Percentiles rank a stretch among this genome's conserved stretches.
Conservation (phyloP, 495 filamentous ascomycete species). For the Stereocaulon alpinum region DNA sequence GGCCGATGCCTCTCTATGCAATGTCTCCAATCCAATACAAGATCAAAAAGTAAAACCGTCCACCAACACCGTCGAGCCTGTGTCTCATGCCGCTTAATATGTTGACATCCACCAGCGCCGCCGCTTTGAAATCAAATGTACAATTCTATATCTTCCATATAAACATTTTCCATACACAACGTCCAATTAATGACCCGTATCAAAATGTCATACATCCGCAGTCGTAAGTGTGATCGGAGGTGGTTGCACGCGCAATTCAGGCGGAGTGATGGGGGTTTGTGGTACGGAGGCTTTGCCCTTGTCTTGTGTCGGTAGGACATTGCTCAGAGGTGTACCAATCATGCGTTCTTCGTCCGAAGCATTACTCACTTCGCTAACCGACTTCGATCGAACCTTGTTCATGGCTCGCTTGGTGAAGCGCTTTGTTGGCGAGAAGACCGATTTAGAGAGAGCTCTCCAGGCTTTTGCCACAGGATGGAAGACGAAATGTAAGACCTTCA, state of each 20-base stretch:
- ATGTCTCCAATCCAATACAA: background rate
- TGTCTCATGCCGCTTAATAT: background rate
- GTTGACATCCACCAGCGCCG: slow-evolving; percentile 6
- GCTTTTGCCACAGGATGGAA: slow-evolving; percentile 14
- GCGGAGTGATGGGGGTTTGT: slow-evolving; percentile 2
- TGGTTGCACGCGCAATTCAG: slow-evolving; percentile 16
- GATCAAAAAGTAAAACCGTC: too few species aligned
- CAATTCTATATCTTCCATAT: background rate
- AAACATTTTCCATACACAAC: slow-evolving; percentile 2
- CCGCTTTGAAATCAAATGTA: slow-evolving; percentile 15
- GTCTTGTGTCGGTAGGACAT: background rate
- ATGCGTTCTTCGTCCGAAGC: slow-evolving; percentile 13
- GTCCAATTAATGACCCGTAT: background rate
- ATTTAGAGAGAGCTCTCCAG: background rate
- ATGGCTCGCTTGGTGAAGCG: slow-evolving; percentile 16
- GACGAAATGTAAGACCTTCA: slow-evolving; percentile 11
- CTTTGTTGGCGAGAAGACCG: slow-evolving; percentile 14
- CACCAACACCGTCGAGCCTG: background rate
- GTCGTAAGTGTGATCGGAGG: slow-evolving; percentile 24
- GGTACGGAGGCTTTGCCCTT: slow-evolving; percentile 3
- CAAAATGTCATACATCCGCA: background rate
- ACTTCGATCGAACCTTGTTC: slow-evolving; percentile 1
- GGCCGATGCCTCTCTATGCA: too few species aligned
- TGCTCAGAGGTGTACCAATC: background rate
- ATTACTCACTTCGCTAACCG: background rate